Evolutionary conservation across 1,139 yeast species (phyloP).

Genomic region (Starmera stellimalicola): DNA sequence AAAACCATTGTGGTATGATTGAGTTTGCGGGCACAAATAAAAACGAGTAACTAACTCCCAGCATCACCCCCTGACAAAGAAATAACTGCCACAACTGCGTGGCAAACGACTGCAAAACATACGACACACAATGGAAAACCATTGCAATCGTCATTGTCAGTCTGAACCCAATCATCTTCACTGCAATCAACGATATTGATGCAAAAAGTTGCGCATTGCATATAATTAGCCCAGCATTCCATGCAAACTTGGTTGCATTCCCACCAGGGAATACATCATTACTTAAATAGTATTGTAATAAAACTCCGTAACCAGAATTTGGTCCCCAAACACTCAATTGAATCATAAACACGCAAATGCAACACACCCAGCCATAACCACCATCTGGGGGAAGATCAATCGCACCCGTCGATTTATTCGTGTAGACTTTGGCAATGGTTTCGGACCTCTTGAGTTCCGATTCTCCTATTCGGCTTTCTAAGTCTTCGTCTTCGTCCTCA

Average conservation of each 20-base stretch:
- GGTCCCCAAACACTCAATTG: conserved; percentile 57
- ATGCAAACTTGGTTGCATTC: conserved; percentile 45
- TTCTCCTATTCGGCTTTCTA: too few relatives aligned
- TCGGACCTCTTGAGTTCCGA: not conserved
- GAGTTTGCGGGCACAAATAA: conserved; percentile 51
- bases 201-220: conserved; percentile 49
- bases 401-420: conserved; percentile 1
- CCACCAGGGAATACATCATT: conserved; percentile 38
- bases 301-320: conserved; percentile 49
- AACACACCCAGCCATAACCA: conserved; percentile 58
- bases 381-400: conserved; percentile 41
- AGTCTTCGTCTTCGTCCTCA: not conserved
- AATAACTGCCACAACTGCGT: conserved; percentile 54
- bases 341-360: conserved; percentile 34
- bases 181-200: conserved; percentile 37
- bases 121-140: conserved; percentile 43
- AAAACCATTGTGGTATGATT: conserved; percentile 54
- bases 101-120: conserved; percentile 56
- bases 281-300: conserved; percentile 39
- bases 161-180: conserved; percentile 29
- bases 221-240: conserved; percentile 59
- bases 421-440: not conserved
- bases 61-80: conserved; percentile 57
- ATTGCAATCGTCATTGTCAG: conserved; percentile 38
- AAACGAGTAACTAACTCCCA: conserved; percentile 53